Conservation (phyloP, 2,329 filamentous ascomycete species). For the Amesomyces nigricolor region DNA sequence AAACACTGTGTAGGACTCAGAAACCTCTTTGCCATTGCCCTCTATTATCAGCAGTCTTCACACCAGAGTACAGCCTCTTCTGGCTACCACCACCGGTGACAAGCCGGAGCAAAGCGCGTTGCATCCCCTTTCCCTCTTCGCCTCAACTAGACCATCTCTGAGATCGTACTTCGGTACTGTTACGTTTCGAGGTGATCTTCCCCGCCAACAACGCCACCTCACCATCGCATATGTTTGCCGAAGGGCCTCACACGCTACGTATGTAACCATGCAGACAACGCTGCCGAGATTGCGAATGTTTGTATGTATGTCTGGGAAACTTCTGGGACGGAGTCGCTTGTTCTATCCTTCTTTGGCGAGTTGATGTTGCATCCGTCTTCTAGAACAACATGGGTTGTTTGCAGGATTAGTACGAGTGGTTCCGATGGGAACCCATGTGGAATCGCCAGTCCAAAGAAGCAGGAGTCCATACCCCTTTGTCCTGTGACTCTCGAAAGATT, state of each 20-base stretch:
- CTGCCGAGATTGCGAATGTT: slow-evolving; percentile 17
- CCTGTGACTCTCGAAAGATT: too few relatives aligned
- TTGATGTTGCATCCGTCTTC: too few relatives aligned
- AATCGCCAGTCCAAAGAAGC: too few relatives aligned
- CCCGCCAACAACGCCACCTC: background rate
- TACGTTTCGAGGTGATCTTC: background rate
- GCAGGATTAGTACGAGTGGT: too few relatives aligned
- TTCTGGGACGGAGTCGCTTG: too few relatives aligned
- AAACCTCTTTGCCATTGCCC: slow-evolving; percentile 12
- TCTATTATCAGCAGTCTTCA: slow-evolving; percentile 22
- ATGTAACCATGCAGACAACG: background rate
- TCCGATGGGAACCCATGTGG: too few relatives aligned
- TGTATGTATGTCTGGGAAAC: too few relatives aligned
- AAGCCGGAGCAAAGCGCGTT: slow-evolving; percentile 16
- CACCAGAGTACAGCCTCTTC: slow-evolving; percentile 1
- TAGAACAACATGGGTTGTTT: too few relatives aligned
- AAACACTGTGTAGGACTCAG: slow-evolving; percentile 1
- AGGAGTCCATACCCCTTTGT: too few relatives aligned
- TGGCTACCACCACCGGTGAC: slow-evolving; percentile 14
- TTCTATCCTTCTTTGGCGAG: too few relatives aligned
- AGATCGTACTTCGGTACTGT: background rate
- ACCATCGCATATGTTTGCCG: slow-evolving; percentile 6
- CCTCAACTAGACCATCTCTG: slow-evolving; percentile 2
- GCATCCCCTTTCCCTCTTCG: slow-evolving; percentile 12
- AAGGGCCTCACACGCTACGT: slow-evolving; percentile 6